Evolutionary conservation across 2,329 filamentous ascomycete species (phyloP), one percentile per base, ranked within the genome.

Genomic region (Calonectria montana): DNA sequence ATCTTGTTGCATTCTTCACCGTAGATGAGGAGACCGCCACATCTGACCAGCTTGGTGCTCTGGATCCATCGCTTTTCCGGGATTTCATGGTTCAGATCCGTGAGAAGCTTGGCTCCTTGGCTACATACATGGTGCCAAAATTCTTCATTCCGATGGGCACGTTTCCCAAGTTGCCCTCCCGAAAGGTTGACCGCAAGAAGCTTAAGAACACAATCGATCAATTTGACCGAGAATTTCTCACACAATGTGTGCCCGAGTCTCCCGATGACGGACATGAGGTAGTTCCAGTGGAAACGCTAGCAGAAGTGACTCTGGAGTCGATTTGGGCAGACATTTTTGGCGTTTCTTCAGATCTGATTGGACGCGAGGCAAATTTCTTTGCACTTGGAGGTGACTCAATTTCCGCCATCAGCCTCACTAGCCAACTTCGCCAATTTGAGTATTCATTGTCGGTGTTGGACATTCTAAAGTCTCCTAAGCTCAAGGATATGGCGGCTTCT

Each of bases 331-430:
- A 48, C 21, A 48, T 48, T 12, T 48, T 48, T 9, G 21, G 21
- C 6, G 45, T 48, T 13, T 13, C 45, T 48, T 48, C 7, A 8
- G 21, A 48, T 25, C 8, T 23, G 21, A 48, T 68, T 16, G 66
- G 67, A n/a, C 62, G 70, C 3, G 74, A 74, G 16, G 78, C 82
- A 48, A 81, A 80, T 67, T 85, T 86, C 73, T 81, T 83, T 66
- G 75, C 77, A 2, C 75, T 85, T 1, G 83, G 83, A 7, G 84
- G 84, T 29, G 83, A 84, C 70, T 85, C 84, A 0, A 78, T 85
- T 6, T 66, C 76, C 6, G 83, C 82, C 3, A 87, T 86, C 77
- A 87, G 85, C 53, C 77, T 90, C 2, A 87, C 89, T 0, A 84
- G 87, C 50, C 81, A 73, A 21, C 63, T 74, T 53, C 80, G 80